Base-by-base conservation (phyloP, 2,329 filamentous ascomycete genomes). In the Scytalidium sp. region DNA sequence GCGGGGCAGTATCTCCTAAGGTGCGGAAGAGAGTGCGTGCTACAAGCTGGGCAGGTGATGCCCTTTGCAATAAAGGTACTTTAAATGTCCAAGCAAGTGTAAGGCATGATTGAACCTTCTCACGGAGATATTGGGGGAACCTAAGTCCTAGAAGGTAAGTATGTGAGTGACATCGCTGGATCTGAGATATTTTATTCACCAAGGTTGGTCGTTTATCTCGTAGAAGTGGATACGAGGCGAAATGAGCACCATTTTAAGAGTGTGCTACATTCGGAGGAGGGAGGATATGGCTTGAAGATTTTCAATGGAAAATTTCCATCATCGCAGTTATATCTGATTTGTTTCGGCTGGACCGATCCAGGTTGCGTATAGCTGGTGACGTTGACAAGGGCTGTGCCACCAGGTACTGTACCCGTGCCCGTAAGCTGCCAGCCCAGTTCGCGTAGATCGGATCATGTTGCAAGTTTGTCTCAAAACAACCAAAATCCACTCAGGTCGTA, bases 191-290 rank as follows among this genome's bases (percentile, higher is more conserved):
- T 6, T 17, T 43, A 55, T 68, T 50, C 70, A 86, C 84, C 84
- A 87, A 49, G 76, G 58, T 65, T 85, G 81, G 61, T 88, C 84
- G 56, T 83, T 78, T 54, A 87, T 83, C 71, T 88, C 84, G 55
- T 83, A 83, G 57, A 86, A 75, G 63, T 87, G 81, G 66, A 84
- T 70, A 8, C 81, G 77, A 7, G 79, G 81, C 49, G 81, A 64
- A 36, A 76, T 68, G 44, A 79, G 73, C 40, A 75, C 69, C 72
- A 78, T 79, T 43, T 51, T 58, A 51, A 52, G 36, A 15, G 32
- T 36, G n/a, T n/a, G n/a, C n/a, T n/a, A n/a, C n/a, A n/a, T n/a
- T n/a, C n/a, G n/a, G n/a, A n/a, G n/a, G n/a, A n/a, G n/a, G n/a
- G n/a, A n/a, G n/a, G n/a, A n/a, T n/a, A n/a, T n/a, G n/a, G n/a